phyloP scores from a whole-genome alignment of 2,329 filamentous ascomycete species.

The Lomentospora prolificans region DNA sequence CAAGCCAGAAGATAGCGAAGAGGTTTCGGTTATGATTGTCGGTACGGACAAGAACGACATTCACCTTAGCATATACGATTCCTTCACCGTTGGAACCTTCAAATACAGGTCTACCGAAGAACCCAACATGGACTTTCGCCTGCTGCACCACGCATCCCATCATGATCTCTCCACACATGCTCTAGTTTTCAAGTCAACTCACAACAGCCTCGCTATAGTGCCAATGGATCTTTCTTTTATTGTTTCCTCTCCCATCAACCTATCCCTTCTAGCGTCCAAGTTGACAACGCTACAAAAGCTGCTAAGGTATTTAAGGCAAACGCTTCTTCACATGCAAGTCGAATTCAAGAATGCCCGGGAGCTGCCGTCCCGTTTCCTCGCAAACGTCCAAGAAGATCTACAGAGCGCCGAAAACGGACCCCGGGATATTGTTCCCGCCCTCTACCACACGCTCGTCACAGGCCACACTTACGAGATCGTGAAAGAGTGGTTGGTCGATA shows the following conservation, averaged over 20 bases:
- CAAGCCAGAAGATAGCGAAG: conserved; percentile 55
- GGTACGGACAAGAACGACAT: conserved; percentile 62
- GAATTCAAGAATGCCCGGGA: conserved; percentile 81
- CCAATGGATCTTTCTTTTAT: conserved; percentile 80
- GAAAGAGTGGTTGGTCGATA: conserved; percentile 82
- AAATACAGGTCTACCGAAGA: conserved; percentile 30
- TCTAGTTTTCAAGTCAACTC: conserved; percentile 45
- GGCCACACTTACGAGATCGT: conserved; percentile 68
- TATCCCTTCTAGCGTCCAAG: conserved; percentile 78
- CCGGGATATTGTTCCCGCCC: conserved; percentile 56
- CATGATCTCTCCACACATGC: conserved; percentile 66
- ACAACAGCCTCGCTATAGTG: conserved; percentile 47
- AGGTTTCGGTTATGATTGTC: conserved; percentile 70
- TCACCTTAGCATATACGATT: conserved; percentile 77
- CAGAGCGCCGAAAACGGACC: conserved; percentile 48
- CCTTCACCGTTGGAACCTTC: conserved; percentile 66
- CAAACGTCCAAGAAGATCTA: conserved; percentile 67
- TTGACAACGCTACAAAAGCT: conserved; percentile 81
- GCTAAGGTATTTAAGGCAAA: conserved; percentile 73
- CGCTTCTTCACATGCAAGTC: conserved; percentile 64
- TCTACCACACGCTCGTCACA: conserved; percentile 77
- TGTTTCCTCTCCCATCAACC: conserved; percentile 64
- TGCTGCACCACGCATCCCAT: conserved; percentile 59
- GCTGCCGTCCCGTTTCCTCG: conserved; percentile 67
- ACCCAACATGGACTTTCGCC: conserved; percentile 18